A percentile compares a stretch with the other conserved stretches of the same genome.
Conservation (phyloP, 2,329 filamentous ascomycete species). For the Cercospora citrullina region DNA sequence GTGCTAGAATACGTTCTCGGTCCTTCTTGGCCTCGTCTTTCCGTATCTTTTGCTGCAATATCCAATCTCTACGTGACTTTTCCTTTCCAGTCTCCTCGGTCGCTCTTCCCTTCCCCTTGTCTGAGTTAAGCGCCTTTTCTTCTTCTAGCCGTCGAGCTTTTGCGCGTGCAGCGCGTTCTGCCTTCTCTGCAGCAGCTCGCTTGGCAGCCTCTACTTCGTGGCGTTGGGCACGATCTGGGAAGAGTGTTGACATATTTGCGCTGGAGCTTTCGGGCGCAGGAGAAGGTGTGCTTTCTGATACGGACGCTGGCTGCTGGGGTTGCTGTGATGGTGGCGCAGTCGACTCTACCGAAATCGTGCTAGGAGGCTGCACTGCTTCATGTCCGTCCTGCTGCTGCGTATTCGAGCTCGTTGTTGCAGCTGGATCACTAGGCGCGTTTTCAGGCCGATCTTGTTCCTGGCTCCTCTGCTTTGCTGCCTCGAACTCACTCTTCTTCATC, state of each 20-base stretch:
- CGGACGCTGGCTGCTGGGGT: neutral
- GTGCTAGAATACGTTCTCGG: conserved; percentile 67
- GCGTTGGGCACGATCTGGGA: conserved; percentile 55
- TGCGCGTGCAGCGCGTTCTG: conserved; percentile 42
- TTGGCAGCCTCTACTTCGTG: conserved; percentile 45
- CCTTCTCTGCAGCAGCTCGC: conserved; percentile 53
- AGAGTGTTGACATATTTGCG: conserved; percentile 37
- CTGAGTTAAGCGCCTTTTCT: conserved; percentile 29
- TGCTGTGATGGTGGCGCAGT: neutral
- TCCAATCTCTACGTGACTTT: conserved; percentile 39
- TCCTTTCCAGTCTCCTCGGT: conserved; percentile 42
- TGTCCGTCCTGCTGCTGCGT: neutral
- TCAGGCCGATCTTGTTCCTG: conserved; percentile 1
- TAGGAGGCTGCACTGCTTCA: neutral
- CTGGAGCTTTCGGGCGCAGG: neutral
- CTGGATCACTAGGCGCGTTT: neutral
- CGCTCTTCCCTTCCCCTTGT: conserved; percentile 29
- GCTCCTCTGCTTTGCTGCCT: conserved; percentile 11
- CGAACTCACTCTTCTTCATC: conserved; percentile 15
- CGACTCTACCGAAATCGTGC: neutral
- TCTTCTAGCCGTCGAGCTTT: conserved; percentile 44
- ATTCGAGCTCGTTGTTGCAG: neutral
- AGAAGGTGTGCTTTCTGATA: neutral
- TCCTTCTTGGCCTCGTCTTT: conserved; percentile 68
- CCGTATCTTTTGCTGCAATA: conserved; percentile 55